These are phyloP conservation scores for Serendipita sp. DNA, from an alignment of 768 basidiomycete species.

Conservation along the genomic window DNA sequence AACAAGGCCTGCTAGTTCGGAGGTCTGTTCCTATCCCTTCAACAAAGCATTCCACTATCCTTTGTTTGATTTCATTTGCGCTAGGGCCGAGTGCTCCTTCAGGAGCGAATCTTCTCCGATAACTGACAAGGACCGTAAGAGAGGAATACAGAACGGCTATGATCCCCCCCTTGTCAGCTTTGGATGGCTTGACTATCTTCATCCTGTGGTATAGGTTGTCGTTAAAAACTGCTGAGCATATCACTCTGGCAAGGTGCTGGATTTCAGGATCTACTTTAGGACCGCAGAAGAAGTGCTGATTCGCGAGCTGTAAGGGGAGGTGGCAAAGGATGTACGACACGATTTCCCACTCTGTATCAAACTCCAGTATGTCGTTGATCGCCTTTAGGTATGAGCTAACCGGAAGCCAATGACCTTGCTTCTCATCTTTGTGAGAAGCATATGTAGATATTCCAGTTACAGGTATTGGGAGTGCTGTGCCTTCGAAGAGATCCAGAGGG, in stretches of 20 bases:
- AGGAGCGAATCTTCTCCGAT: conserved; percentile 28
- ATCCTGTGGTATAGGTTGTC: not conserved
- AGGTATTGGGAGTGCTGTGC: not conserved
- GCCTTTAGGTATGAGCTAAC: conserved; percentile 55
- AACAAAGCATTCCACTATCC: conserved; percentile 28
- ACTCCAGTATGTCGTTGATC: conserved; percentile 48
- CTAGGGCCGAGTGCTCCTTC: not conserved
- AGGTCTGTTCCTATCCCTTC: conserved; percentile 33
- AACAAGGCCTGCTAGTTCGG: conserved; percentile 43
- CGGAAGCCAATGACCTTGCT: conserved; percentile 31
- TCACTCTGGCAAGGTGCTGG: conserved; percentile 36
- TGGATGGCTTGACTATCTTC: conserved; percentile 17
- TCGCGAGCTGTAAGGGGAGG: conserved; percentile 76
- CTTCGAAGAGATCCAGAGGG: not conserved
- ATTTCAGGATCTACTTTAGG: conserved; percentile 52
- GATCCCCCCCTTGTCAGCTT: conserved; percentile 51
- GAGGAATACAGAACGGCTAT: conserved; percentile 79
- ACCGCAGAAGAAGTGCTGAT: conserved; percentile 95
- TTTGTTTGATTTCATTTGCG: not conserved
- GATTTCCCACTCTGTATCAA: conserved; percentile 80
- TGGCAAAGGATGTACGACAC: conserved; percentile 83
- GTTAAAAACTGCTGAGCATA: conserved; percentile 52
- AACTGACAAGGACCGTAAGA: conserved; percentile 75
- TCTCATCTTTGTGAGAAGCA: conserved; percentile 12
- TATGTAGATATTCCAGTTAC: conserved; percentile 21